Percentiles rank a stretch among this genome's conserved stretches.
Conservation (phyloP, 768 basidiomycete species). For the Termitomyces sp. region DNA sequence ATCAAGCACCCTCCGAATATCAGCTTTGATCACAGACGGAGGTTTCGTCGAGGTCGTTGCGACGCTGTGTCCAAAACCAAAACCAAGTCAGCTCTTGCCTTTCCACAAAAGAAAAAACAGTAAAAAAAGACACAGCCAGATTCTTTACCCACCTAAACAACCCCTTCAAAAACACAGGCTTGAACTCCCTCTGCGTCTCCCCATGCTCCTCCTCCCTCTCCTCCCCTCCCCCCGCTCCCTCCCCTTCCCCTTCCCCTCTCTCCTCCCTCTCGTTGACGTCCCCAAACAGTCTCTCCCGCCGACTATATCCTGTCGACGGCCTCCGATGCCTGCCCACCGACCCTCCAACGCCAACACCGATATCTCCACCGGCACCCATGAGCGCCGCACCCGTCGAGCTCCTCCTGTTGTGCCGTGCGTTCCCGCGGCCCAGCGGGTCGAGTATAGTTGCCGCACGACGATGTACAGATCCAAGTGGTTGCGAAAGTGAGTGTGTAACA, state of each 20-base stretch:
- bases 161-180: conserved; percentile 94
- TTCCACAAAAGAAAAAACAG: background rate
- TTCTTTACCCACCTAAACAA: conserved; percentile 69
- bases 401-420: background rate
- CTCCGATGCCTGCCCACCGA: conserved; percentile 65
- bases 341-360: background rate
- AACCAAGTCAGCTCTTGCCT: background rate
- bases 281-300: conserved; percentile 32
- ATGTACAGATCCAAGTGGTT: background rate
- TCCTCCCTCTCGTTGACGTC: background rate
- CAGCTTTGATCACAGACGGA: conserved; percentile 71
- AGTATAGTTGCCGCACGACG: conserved; percentile 1
- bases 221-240: conserved; percentile 42
- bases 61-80: conserved; percentile 46
- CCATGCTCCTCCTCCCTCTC: conserved; percentile 41
- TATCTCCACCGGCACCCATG: conserved; percentile 27
- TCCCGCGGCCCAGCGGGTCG: background rate
- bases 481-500: background rate
- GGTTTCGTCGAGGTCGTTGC: conserved; percentile 93
- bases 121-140: background rate
- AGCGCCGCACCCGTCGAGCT: background rate
- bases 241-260: background rate
- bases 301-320: conserved; percentile 60
- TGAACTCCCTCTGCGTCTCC: conserved; percentile 64
- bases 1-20: conserved; percentile 83